phyloP scores from a whole-genome alignment of 176 grass and related monocot species.

The Dendrocalamus sinicus region DNA sequence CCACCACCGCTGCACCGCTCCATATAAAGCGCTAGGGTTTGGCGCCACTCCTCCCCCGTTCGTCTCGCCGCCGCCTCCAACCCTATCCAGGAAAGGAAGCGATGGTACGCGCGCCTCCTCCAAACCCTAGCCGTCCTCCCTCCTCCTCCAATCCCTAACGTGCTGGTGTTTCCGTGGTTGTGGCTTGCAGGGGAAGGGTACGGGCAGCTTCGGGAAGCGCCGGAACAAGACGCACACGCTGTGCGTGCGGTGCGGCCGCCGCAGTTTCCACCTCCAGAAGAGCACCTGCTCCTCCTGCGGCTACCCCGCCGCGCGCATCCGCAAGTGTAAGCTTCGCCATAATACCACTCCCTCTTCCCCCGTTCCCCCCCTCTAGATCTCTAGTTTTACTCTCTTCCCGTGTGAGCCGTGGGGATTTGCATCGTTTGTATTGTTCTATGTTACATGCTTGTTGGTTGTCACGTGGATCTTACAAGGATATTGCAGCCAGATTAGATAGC shows the following conservation, averaged over 20 bases:
- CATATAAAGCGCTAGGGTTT: conserved; percentile 35
- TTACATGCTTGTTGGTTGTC: background rate
- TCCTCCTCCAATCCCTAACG: background rate
- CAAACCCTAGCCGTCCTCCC: background rate
- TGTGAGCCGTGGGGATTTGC: background rate
- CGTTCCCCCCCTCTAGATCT: background rate
- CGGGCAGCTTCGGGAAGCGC: conserved; percentile 91
- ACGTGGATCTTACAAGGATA: background rate
- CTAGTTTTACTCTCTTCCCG: background rate
- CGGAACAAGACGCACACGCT: conserved; percentile 99
- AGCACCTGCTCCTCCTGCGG: conserved; percentile 85
- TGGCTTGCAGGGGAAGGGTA: conserved; percentile 67
- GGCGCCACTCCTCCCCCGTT: background rate
- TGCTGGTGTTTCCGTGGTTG: background rate
- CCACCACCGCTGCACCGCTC: background rate
- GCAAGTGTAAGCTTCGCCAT: conserved; percentile 69
- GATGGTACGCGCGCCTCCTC: conserved; percentile 38
- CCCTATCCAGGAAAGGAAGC: conserved; percentile 22
- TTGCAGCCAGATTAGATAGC: background rate
- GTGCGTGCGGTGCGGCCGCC: conserved; percentile 81
- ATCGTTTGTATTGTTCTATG: background rate
- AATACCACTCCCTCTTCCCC: background rate
- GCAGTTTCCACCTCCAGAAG: conserved; percentile 97
- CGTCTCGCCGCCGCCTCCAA: background rate
- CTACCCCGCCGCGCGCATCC: conserved; percentile 88